phyloP scores from a whole-genome alignment of 331 rosid species.

The Spiraea crenata region DNA sequence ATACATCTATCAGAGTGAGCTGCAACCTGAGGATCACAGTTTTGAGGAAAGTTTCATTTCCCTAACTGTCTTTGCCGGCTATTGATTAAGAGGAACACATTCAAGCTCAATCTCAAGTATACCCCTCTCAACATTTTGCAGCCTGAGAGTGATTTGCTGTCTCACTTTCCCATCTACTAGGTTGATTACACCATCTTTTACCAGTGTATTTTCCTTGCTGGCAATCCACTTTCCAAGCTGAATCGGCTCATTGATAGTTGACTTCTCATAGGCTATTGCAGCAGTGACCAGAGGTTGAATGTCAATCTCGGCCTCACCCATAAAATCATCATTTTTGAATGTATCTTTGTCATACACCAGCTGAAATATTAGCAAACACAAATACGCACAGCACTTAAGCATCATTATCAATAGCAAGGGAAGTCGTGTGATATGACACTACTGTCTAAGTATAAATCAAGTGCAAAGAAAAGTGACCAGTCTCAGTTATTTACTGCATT shows the following conservation, averaged over 20 bases:
- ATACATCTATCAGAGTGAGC: slow-evolving; percentile 5
- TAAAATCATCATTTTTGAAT: slow-evolving; percentile 81
- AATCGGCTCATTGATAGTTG: slow-evolving; percentile 35
- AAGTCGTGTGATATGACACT: neutral
- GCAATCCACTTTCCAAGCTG: slow-evolving; percentile 70
- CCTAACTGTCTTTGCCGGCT: slow-evolving; percentile 7
- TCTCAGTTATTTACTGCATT: neutral
- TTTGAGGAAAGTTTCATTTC: neutral
- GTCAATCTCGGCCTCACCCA: slow-evolving; percentile 97
- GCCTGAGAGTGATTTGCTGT: slow-evolving; percentile 68
- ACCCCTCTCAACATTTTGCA: slow-evolving; percentile 87
- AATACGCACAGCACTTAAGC: neutral
- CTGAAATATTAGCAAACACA: slow-evolving; percentile 38
- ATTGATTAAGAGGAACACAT: slow-evolving; percentile 93
- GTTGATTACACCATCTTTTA: slow-evolving; percentile 61
- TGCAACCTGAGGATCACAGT: neutral
- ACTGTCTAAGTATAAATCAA: neutral
- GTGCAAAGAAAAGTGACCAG: neutral
- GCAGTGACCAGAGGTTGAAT: slow-evolving; percentile 80
- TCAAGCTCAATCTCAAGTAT: slow-evolving; percentile 76
- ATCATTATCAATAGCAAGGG: neutral
- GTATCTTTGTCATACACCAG: slow-evolving; percentile 88
- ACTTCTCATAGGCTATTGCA: slow-evolving; percentile 68
- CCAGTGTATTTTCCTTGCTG: slow-evolving; percentile 51
- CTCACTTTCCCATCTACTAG: slow-evolving; percentile 63